phyloP scores from a whole-genome alignment of 2,329 filamentous ascomycete genomes.

The Paecilomyces niveus region DNA sequence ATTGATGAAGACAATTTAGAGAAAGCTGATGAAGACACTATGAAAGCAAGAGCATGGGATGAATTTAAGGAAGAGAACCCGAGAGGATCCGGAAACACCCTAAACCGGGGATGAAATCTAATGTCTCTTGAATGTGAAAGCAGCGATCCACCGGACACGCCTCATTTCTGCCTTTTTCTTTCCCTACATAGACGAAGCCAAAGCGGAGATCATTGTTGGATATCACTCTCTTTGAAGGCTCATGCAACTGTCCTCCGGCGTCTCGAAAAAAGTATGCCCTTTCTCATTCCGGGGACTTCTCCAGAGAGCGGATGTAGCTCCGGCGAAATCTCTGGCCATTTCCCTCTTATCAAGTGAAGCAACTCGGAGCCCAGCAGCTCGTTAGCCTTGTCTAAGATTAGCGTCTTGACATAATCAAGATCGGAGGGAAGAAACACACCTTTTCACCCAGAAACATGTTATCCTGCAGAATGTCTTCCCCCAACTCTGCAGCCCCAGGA shows the following conservation, averaged over 20 bases:
- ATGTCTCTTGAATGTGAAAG: background rate
- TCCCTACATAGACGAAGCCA: background rate
- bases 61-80: conserved; percentile 88
- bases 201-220: background rate
- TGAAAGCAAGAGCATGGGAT: conserved; percentile 93
- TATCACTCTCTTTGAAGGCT: background rate
- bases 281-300: background rate
- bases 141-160: background rate
- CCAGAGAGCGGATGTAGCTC: conserved; percentile 8
- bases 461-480: conserved; percentile 30
- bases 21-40: conserved; percentile 80
- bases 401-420: background rate
- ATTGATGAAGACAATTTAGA: conserved; percentile 85
- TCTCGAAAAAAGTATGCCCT: background rate
- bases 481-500: conserved; percentile 20
- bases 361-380: conserved; percentile 10
- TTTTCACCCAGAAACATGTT: conserved; percentile 27
- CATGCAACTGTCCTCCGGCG: background rate
- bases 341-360: conserved; percentile 6
- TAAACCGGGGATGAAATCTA: conserved; percentile 37
- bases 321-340: conserved; percentile 13
- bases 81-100: conserved; percentile 49
- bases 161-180: background rate
- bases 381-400: conserved; percentile 7
- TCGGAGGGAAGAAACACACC: background rate